A percentile compares a stretch with the other conserved stretches of the same genome.
Evolutionary conservation across 352 stramenopile species (phyloP).

Genomic region (Phytopythium sindhum): DNA sequence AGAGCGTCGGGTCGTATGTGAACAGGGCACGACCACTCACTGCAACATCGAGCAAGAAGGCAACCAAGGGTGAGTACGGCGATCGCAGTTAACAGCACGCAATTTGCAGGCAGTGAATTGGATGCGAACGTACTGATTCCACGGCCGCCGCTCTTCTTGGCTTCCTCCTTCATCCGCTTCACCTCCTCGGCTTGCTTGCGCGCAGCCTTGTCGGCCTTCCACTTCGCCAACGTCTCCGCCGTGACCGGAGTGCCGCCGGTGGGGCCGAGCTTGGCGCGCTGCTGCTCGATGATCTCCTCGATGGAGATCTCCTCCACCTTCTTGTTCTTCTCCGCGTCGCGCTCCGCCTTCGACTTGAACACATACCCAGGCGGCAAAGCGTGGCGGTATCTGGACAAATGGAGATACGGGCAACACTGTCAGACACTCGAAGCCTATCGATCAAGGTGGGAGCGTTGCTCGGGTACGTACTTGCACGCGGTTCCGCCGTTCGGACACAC

Average conservation of each 20-base stretch:
- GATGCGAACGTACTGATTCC: conserved; percentile 71
- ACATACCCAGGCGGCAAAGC: conserved; percentile 86
- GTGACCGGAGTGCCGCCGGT: conserved; percentile 84
- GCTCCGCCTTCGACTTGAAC: conserved; percentile 87
- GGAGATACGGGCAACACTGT: not conserved
- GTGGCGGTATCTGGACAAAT: conserved; percentile 59
- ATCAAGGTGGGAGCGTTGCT: not conserved
- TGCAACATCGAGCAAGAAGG: conserved; percentile 29
- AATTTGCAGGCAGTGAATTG: not conserved
- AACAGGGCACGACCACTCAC: conserved; percentile 91
- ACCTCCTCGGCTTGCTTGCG: conserved; percentile 77
- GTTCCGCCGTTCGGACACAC: conserved; percentile 83
- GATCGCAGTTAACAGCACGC: not conserved
- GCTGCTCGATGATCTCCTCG: conserved; percentile 90
- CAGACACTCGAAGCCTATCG: not conserved
- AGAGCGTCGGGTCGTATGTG: conserved; percentile 88
- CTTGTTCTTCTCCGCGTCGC: conserved; percentile 78
- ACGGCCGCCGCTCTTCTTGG: conserved; percentile 81
- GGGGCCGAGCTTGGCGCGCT: conserved; percentile 85
- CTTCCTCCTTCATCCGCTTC: conserved; percentile 81
- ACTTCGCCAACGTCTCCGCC: conserved; percentile 83
- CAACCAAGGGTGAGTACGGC: conserved; percentile 3
- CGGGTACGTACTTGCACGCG: conserved; percentile 55
- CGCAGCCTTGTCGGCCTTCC: conserved; percentile 84
- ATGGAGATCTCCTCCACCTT: conserved; percentile 86